phyloP scores from a whole-genome alignment of 805 yeast genomes.

The Wickerhamiella brachini region DNA sequence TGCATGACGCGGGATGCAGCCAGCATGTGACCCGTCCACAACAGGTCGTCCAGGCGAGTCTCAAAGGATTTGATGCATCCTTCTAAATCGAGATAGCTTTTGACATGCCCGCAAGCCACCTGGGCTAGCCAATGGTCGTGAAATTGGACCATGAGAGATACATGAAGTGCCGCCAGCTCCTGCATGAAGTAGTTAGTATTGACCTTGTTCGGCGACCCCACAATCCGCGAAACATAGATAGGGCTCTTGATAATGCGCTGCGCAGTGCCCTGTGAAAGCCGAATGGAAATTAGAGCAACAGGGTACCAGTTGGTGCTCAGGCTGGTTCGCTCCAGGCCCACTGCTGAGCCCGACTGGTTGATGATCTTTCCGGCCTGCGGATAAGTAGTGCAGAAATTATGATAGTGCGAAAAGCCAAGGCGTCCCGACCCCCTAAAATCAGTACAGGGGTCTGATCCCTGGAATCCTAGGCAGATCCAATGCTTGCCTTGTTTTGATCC shows the following conservation, averaged over 20 bases:
- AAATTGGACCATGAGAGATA: slow-evolving; percentile 13
- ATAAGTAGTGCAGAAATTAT: slow-evolving; percentile 13
- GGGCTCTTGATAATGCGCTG: neutral
- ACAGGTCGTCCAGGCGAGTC: neutral
- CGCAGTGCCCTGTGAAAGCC: slow-evolving; percentile 8
- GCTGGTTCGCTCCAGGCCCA: neutral
- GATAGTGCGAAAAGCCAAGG: slow-evolving; percentile 19
- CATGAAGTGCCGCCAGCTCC: slow-evolving; percentile 12
- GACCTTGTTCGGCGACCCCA: neutral
- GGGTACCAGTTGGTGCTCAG: slow-evolving; percentile 22
- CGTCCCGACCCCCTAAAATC: slow-evolving; percentile 27
- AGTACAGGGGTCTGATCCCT: slow-evolving; percentile 25
- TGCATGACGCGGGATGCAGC: neutral
- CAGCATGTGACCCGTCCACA: neutral
- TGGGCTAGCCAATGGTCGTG: slow-evolving; percentile 18
- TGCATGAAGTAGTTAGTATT: neutral
- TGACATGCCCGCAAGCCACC: slow-evolving; percentile 12
- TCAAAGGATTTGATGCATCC: slow-evolving; percentile 12
- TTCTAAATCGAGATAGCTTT: slow-evolving; percentile 20
- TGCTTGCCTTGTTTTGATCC: slow-evolving; percentile 6
- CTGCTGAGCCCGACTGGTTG: slow-evolving; percentile 18
- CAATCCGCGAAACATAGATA: neutral
- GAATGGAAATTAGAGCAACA: slow-evolving; percentile 23
- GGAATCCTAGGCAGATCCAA: slow-evolving; percentile 29
- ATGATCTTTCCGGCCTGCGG: slow-evolving; percentile 11